phyloP scores from a whole-genome alignment of 1,139 yeast species.

The Blastobotrys indianensis region DNA sequence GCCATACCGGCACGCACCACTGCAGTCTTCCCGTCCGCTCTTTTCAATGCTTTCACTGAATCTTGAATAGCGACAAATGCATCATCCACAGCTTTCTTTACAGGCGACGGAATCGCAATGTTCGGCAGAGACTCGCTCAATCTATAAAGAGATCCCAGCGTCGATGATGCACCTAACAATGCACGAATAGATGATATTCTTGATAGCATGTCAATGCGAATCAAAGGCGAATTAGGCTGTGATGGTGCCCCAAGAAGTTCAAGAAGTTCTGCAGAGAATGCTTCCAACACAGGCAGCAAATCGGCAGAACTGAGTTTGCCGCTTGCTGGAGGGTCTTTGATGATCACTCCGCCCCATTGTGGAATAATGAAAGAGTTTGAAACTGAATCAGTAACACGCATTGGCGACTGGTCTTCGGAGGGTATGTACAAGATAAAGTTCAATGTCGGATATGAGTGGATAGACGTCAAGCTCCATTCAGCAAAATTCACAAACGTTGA shows the following conservation, averaged over 20 bases:
- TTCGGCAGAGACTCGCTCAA: slow-evolving; percentile 62
- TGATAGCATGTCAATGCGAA: slow-evolving; percentile 62
- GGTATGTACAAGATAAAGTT: slow-evolving; percentile 68
- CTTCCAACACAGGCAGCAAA: slow-evolving; percentile 55
- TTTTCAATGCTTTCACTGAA: slow-evolving; percentile 32
- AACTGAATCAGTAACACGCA: slow-evolving; percentile 39
- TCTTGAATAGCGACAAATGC: slow-evolving; percentile 37
- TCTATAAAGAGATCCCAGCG: slow-evolving; percentile 63
- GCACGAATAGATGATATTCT: slow-evolving; percentile 55
- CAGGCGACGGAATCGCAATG: slow-evolving; percentile 75
- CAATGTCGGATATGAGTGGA: slow-evolving; percentile 51
- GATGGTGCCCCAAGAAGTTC: slow-evolving; percentile 64
- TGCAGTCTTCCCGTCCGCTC: slow-evolving; percentile 42
- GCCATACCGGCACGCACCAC: slow-evolving; percentile 52
- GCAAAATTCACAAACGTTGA: slow-evolving; percentile 71
- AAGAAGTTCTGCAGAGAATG: slow-evolving; percentile 69
- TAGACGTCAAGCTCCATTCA: slow-evolving; percentile 61
- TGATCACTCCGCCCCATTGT: slow-evolving; percentile 72
- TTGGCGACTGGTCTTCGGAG: slow-evolving; percentile 41
- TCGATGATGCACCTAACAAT: slow-evolving; percentile 44
- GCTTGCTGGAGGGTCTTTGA: slow-evolving; percentile 25
- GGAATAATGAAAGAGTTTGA: slow-evolving; percentile 75
- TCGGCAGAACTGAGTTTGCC: slow-evolving; percentile 39
- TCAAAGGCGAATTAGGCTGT: slow-evolving; percentile 48
- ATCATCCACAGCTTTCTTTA: slow-evolving; percentile 43